These are phyloP conservation scores for Penicillium bovifimosum DNA, from an alignment of 495 filamentous ascomycete genomes.

Conservation along the genomic window DNA sequence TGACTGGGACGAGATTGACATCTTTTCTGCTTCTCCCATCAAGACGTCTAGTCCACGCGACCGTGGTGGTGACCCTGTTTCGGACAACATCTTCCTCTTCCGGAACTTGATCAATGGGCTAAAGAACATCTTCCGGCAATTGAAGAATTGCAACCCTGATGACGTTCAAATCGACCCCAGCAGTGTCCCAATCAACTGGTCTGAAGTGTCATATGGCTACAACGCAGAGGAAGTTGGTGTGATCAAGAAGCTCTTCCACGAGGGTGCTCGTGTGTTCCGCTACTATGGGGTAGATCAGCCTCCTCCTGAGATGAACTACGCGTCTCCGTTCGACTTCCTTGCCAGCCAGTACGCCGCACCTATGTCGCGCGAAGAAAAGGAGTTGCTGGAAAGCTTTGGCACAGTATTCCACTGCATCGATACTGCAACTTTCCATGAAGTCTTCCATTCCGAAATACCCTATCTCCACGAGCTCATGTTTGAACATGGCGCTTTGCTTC, in stretches of 20 bases:
- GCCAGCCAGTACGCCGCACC: constrained; percentile 89
- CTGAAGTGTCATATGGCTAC: constrained; percentile 93
- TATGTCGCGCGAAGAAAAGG: constrained; percentile 93
- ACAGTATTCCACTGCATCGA: constrained; percentile 99
- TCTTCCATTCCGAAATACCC: constrained; percentile 95
- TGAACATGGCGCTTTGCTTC: constrained; percentile 86
- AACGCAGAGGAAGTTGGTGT: constrained; percentile 95
- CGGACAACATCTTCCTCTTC: constrained; percentile 97
- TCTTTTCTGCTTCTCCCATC: constrained; percentile 93
- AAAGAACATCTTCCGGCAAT: constrained; percentile 93
- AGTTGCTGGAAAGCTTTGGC: constrained; percentile 93
- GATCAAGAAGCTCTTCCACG: constrained; percentile 94
- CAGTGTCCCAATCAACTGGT: constrained; percentile 84
- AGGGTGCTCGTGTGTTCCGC: constrained; percentile 90
- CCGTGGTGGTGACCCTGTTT: constrained; percentile 84
- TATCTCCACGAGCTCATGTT: constrained; percentile 97
- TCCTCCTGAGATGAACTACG: constrained; percentile 64
- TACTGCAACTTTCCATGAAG: constrained; percentile 96
- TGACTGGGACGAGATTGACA: constrained; percentile 97
- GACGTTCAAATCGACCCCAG: constrained; percentile 59
- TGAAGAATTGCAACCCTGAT: constrained; percentile 82
- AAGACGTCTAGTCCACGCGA: constrained; percentile 92
- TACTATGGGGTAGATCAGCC: constrained; percentile 91
- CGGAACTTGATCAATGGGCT: constrained; percentile 96
- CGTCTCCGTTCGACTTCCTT: constrained; percentile 80